Percentiles rank a stretch among this genome's conserved stretches.
phyloP scores from a whole-genome alignment of 495 filamentous ascomycete genomes.

The Lophiostoma macrostomum region DNA sequence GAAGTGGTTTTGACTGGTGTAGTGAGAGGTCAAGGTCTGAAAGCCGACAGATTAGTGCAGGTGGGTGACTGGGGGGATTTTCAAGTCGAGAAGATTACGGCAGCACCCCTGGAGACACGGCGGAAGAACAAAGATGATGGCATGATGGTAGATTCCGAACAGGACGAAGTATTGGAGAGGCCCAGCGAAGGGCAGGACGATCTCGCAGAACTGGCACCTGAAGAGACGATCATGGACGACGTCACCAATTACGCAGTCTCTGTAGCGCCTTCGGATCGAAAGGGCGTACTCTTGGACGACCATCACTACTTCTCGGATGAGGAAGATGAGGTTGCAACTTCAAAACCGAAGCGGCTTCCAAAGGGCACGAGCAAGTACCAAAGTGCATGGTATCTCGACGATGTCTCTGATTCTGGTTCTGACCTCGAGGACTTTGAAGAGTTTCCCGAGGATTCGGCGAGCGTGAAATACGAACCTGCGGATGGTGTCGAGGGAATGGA shows the following conservation, averaged over 20 bases:
- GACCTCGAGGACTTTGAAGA: constrained; percentile 68
- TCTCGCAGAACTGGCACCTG: constrained; percentile 78
- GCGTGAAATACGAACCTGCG: constrained; percentile 40
- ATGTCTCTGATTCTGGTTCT: constrained; percentile 82
- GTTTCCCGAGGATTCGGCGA: constrained; percentile 48
- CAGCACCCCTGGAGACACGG: constrained; percentile 55
- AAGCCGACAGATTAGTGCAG: constrained; percentile 84
- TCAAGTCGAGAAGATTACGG: constrained; percentile 83
- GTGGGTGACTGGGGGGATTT: constrained; percentile 94
- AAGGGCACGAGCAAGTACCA: constrained; percentile 93
- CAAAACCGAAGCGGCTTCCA: constrained; percentile 70
- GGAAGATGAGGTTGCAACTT: constrained; percentile 56
- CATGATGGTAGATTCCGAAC: constrained; percentile 64
- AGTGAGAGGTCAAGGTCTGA: constrained; percentile 80
- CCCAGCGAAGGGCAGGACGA: constrained; percentile 79
- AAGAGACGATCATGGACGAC: constrained; percentile 73
- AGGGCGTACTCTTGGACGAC: constrained; percentile 88
- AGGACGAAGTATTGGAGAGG: constrained; percentile 55
- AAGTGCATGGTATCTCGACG: constrained; percentile 85
- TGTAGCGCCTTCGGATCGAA: constrained; percentile 56
- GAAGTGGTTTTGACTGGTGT: constrained; percentile 78
- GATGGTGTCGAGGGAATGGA: constrained; percentile 73
- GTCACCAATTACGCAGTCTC: constrained; percentile 55
- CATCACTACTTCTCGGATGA: constrained; percentile 98
- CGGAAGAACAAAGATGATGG: constrained; percentile 60